Percentiles rank a stretch among this genome's conserved stretches.
phyloP scores from a whole-genome alignment of 495 filamentous ascomycete species.

The Thozetella sp. region DNA sequence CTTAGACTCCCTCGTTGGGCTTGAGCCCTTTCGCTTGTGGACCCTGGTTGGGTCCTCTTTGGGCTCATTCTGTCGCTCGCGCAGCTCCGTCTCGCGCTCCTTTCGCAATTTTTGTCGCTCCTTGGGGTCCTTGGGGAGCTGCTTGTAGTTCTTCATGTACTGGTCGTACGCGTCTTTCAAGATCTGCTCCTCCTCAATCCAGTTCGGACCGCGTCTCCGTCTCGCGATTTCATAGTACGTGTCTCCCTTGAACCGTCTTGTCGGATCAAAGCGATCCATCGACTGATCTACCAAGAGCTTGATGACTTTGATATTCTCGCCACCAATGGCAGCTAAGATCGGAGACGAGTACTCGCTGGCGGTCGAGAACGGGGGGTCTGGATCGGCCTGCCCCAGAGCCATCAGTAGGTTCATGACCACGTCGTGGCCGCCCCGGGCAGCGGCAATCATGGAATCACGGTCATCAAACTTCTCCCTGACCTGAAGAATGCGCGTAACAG shows the following conservation, averaged over 20 bases:
- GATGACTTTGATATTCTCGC: constrained; percentile 83
- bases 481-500: constrained; percentile 78
- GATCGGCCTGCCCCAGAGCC: constrained; percentile 76
- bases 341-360: constrained; percentile 74
- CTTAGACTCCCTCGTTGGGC: constrained; percentile 48
- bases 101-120: constrained; percentile 47
- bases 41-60: constrained; percentile 33
- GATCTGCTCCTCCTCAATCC: constrained; percentile 86
- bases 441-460: constrained; percentile 82
- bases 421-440: constrained; percentile 89
- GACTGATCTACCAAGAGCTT: constrained; percentile 76
- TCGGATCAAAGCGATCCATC: constrained; percentile 68
- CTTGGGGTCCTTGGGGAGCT: constrained; percentile 31
- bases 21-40: constrained; percentile 49
- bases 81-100: constrained; percentile 55
- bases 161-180: constrained; percentile 79
- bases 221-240: constrained; percentile 85
- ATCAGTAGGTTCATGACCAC: constrained; percentile 83
- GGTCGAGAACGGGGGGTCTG: constrained; percentile 65
- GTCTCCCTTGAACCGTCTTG: constrained; percentile 66
- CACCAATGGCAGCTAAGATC: constrained; percentile 91
- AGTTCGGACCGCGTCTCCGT: constrained; percentile 78
- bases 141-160: constrained; percentile 48
- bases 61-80: constrained; percentile 51
- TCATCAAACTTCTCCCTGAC: constrained; percentile 71